A percentile compares a stretch with the other conserved stretches of the same genome.
Conservation (phyloP, 768 basidiomycete genomes). For the Podaxis sp. region DNA sequence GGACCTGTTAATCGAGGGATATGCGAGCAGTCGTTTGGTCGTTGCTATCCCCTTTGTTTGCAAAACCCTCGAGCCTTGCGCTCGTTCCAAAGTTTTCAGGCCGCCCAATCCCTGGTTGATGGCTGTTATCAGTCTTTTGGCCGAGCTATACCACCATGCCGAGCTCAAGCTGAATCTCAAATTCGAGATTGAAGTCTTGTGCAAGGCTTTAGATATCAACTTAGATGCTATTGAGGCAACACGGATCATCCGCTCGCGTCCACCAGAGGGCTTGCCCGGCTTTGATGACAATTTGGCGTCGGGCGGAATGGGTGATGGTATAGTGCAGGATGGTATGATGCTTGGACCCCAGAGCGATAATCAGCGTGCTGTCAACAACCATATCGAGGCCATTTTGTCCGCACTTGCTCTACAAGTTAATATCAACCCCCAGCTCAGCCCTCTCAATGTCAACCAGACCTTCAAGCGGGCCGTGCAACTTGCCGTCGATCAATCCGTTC, state of each 20-base stretch:
- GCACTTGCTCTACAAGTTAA: slow-evolving; percentile 71
- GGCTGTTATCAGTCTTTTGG: slow-evolving; percentile 88
- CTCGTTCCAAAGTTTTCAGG: slow-evolving; percentile 88
- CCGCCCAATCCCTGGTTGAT: slow-evolving; percentile 99
- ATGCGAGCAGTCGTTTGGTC: slow-evolving; percentile 85
- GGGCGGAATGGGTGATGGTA: slow-evolving; percentile 1
- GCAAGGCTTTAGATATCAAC: slow-evolving; percentile 87
- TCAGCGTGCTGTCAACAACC: slow-evolving; percentile 68
- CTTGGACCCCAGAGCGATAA: slow-evolving; percentile 50
- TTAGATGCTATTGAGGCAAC: slow-evolving; percentile 84
- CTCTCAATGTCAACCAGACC: slow-evolving; percentile 70
- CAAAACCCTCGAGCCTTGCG: slow-evolving; percentile 91
- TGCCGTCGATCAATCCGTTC: slow-evolving; percentile 91
- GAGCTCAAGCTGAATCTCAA: slow-evolving; percentile 96
- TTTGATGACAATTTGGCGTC: slow-evolving; percentile 48
- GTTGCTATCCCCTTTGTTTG: slow-evolving; percentile 98
- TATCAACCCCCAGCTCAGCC: slow-evolving; percentile 76
- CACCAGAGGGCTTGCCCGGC: slow-evolving; percentile 61
- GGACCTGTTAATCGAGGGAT: slow-evolving; percentile 95
- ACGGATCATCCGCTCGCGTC: slow-evolving; percentile 76
- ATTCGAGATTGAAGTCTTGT: slow-evolving; percentile 97
- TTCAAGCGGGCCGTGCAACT: slow-evolving; percentile 91
- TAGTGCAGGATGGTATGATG: slow-evolving; percentile 9
- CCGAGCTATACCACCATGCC: slow-evolving; percentile 95
- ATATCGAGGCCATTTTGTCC: slow-evolving; percentile 79